Evolutionary conservation across 2,329 filamentous ascomycete species (phyloP).

Genomic region (Paraphoma chrysanthemicola): DNA sequence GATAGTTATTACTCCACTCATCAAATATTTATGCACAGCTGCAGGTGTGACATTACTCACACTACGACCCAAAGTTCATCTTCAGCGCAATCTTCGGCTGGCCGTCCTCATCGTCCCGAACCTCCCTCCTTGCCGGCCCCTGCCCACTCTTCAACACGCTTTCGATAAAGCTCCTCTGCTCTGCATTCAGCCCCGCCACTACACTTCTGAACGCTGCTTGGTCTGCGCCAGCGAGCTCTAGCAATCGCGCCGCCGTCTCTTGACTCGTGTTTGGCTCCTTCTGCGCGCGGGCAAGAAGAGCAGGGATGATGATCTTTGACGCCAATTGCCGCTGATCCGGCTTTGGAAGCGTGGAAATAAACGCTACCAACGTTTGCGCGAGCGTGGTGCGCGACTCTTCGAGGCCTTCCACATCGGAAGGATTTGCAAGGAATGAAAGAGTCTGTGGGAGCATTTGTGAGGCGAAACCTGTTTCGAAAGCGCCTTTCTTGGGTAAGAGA

Average conservation of each 20-base stretch:
- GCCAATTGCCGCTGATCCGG: conserved; percentile 56
- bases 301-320: conserved; percentile 78
- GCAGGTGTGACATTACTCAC: no score
- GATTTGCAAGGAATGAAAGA: conserved; percentile 74
- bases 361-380: conserved; percentile 77
- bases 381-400: conserved; percentile 76
- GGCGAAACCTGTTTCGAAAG: conserved; percentile 65
- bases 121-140: conserved; percentile 53
- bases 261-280: conserved; percentile 63
- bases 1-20: no score
- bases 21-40: no score
- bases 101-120: conserved; percentile 60
- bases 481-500: conserved; percentile 62
- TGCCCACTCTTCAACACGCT: conserved; percentile 72
- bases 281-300: conserved; percentile 75
- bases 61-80: conserved; percentile 74
- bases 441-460: conserved; percentile 78
- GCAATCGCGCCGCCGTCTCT: conserved; percentile 77
- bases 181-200: conserved; percentile 73
- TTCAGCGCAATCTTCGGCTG: conserved; percentile 88
- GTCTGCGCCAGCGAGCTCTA: conserved; percentile 82
- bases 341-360: conserved; percentile 58
- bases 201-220: conserved; percentile 76
- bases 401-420: conserved; percentile 73
- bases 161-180: conserved; percentile 80